These are phyloP conservation scores for Hypoxylon sp. DNA, from an alignment of 2,329 filamentous ascomycete genomes.

Conservation along the genomic window DNA sequence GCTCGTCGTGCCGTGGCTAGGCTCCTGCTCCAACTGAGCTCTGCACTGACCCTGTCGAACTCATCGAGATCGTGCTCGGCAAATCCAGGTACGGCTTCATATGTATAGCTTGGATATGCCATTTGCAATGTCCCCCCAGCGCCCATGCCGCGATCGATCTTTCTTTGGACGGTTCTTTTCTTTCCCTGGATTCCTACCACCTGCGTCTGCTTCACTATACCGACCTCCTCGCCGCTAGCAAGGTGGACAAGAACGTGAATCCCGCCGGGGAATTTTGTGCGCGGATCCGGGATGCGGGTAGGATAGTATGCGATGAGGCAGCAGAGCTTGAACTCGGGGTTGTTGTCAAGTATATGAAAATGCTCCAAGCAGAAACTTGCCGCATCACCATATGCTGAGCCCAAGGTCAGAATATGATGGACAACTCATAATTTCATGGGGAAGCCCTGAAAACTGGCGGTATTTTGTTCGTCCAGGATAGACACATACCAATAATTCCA, in stretches of 20 bases:
- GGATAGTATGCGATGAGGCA: conserved; percentile 64
- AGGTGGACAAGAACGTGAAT: conserved; percentile 61
- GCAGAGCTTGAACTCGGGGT: conserved; percentile 60
- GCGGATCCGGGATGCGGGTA: conserved; percentile 60
- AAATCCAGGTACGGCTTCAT: conserved; percentile 73
- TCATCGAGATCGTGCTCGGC: conserved; percentile 79
- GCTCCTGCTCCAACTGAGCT: conserved; percentile 78
- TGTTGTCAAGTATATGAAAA: conserved; percentile 63
- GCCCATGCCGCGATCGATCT: conserved; percentile 57
- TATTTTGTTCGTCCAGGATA: neutral
- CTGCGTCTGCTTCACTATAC: conserved; percentile 60
- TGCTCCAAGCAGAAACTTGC: conserved; percentile 61
- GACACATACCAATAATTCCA: conserved; percentile 59
- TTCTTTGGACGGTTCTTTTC: conserved; percentile 55
- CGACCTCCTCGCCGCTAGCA: conserved; percentile 57
- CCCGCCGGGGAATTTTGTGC: conserved; percentile 58
- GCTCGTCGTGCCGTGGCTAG: conserved; percentile 72
- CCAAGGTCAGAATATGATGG: conserved; percentile 16
- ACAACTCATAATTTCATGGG: neutral
- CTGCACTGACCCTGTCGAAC: conserved; percentile 74
- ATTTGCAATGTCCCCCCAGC: conserved; percentile 56
- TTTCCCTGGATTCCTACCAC: conserved; percentile 64
- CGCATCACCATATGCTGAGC: conserved; percentile 61
- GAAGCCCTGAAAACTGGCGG: neutral
- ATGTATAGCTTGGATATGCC: conserved; percentile 60